Base-by-base conservation (phyloP, 306 rosid genomes). In the Dryas octopetala region DNA sequence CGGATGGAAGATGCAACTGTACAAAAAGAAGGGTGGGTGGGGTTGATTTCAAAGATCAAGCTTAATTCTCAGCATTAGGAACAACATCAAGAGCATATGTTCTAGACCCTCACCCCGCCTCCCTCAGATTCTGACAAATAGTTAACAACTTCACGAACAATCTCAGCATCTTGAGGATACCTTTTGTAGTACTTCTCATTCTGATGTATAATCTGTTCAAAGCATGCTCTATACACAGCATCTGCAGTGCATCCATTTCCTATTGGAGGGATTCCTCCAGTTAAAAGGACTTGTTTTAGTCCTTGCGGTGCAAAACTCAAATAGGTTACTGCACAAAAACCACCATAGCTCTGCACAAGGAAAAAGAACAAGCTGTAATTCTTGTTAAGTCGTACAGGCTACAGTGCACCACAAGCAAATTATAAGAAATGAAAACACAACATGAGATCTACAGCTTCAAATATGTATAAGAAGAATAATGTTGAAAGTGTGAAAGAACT, bases 191-290 rank as follows among this genome's bases (percentile, higher is more conserved):
- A 95, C 86, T 95, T 95, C 73, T 90, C 91, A 66, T 88, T 95
- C 83, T 95, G 99, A 71, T 23, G 62, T 58, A 76, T 73, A 81
- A 86, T 55, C 82, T 89, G 91, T 87, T 86, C 89, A 85, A 76
- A 84, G 89, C 96, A 68, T 68, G 85, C 93, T 78, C 74, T 89
- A 79, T 95, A 95, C 66, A 92, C 99, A 0, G 82, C 19, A 70
- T 89, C 97, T 63, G 97, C 96, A 12, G 92, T 81, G 81, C 97
- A 95, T 75, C 89, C 92, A 75, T 72, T 71, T 85, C 90, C 92
- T 70, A 90, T 78, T n/a, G 97, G 91, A 78, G 99, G 99, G 76
- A 82, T 90, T 79, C 99, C 99, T 72, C 99, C 99, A 2, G 97
- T 95, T 76, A 95, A 19, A 85, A 95, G 88, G 80, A 80, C 97